Evolutionary conservation across 257 asterid species (phyloP).

Genomic region (Solanum bulbocastanum): DNA sequence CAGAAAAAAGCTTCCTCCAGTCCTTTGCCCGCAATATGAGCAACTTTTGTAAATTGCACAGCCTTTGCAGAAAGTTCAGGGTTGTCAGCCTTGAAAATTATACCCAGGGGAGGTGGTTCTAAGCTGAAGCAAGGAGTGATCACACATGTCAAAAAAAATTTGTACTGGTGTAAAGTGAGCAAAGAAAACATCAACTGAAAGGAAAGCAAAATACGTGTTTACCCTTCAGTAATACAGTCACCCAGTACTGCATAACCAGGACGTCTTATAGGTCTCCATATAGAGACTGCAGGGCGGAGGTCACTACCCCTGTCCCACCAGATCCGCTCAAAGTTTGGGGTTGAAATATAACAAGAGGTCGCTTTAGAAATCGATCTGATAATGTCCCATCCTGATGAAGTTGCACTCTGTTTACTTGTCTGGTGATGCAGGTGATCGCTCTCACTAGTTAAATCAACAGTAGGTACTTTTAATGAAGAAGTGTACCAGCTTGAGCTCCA

Average conservation of each 20-base stretch:
- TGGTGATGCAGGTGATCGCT: conserved; percentile 27
- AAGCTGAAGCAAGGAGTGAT: conserved; percentile 39
- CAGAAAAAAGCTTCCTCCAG: conserved; percentile 84
- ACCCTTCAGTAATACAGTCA: conserved; percentile 96
- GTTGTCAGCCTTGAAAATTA: conserved; percentile 70
- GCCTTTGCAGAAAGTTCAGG: conserved; percentile 80
- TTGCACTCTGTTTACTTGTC: conserved; percentile 33
- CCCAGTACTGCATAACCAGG: conserved; percentile 81
- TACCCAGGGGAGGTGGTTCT: conserved; percentile 96
- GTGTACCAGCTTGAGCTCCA: conserved; percentile 59
- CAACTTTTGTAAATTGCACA: conserved; percentile 81
- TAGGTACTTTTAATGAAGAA: conserved; percentile 46
- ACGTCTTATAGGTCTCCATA: conserved; percentile 92
- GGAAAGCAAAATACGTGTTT: conserved; percentile 8
- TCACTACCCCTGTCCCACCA: conserved; percentile 99
- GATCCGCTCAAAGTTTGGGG: conserved; percentile 88
- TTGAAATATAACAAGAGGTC: conserved; percentile 53
- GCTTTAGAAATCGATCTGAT: conserved; percentile 76
- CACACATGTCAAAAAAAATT: background rate
- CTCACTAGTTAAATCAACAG: conserved; percentile 28
- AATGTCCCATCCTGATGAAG: conserved; percentile 91
- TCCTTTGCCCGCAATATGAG: conserved; percentile 71
- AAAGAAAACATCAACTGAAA: background rate
- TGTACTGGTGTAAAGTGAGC: background rate
- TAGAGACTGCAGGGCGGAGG: conserved; percentile 79